Evolutionary conservation across 2,329 filamentous ascomycete genomes (phyloP).

Genomic region (Botrytis pseudocinerea): DNA sequence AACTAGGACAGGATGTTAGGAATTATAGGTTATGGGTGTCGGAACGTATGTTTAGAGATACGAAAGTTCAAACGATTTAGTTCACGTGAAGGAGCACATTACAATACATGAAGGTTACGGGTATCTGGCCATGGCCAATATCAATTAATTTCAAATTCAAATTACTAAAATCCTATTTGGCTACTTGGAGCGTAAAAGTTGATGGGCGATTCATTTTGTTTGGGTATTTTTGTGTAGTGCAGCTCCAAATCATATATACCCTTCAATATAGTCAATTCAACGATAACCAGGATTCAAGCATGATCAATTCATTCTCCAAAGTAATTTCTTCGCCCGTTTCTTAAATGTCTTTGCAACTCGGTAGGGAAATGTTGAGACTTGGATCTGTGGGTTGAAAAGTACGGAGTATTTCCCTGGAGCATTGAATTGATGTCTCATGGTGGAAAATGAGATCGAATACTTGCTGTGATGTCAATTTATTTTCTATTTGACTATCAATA

Average conservation of each 20-base stretch:
- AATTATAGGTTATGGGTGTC: slow-evolving; percentile 4
- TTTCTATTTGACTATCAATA: no score
- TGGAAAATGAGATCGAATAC: no score
- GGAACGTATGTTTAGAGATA: slow-evolving; percentile 3
- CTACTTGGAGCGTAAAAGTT: not conserved
- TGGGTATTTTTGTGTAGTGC: not conserved
- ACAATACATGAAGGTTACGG: slow-evolving; percentile 2
- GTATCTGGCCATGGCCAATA: slow-evolving; percentile 8
- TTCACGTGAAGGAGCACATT: slow-evolving; percentile 3
- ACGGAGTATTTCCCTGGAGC: no score
- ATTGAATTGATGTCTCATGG: no score
- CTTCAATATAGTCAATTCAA: not conserved
- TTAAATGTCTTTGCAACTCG: not conserved
- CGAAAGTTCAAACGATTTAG: slow-evolving; percentile 6
- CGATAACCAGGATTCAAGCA: no score
- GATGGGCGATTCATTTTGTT: not conserved
- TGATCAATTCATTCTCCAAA: no score
- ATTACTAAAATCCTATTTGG: not conserved
- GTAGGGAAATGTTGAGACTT: not conserved
- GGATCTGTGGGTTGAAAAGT: not conserved
- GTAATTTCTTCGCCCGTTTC: not conserved
- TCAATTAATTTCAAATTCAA: not conserved
- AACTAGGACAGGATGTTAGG: not conserved
- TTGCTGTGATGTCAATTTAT: no score
- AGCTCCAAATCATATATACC: not conserved